Evolutionary conservation across 2,329 filamentous ascomycete species (phyloP).

Genomic region (Monosporascus cannonballus): DNA sequence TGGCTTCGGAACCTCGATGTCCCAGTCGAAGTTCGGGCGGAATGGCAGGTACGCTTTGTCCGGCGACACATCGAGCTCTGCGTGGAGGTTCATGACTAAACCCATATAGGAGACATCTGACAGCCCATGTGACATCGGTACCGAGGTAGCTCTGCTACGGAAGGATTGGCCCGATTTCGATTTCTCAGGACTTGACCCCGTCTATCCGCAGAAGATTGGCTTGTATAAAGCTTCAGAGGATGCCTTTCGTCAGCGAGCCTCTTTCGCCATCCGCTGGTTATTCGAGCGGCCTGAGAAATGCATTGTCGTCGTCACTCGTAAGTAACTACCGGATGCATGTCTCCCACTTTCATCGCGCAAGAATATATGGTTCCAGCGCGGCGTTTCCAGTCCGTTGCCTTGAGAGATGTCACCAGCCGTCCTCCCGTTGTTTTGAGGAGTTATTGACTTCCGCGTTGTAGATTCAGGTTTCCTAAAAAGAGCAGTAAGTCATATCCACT

Average conservation of each 20-base stretch:
- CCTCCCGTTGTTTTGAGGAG: neutral
- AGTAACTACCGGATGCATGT: constrained; percentile 1
- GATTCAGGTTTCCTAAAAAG: neutral
- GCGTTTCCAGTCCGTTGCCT: too few species aligned
- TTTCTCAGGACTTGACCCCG: constrained; percentile 24
- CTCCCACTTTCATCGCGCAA: too few species aligned
- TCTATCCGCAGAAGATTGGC: constrained; percentile 26
- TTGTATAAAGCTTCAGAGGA: constrained; percentile 24
- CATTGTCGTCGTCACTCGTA: constrained; percentile 24
- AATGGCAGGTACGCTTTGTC: constrained; percentile 24
- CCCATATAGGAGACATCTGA: constrained; percentile 21
- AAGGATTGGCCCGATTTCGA: constrained; percentile 24
- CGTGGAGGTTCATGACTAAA: constrained; percentile 2
- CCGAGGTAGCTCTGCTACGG: constrained; percentile 14
- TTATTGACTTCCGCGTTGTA: neutral
- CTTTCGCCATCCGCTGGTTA: constrained; percentile 23
- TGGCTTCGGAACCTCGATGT: constrained; percentile 23
- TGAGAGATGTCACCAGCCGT: too few species aligned
- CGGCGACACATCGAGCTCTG: neutral
- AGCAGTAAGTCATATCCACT: neutral
- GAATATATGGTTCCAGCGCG: too few species aligned
- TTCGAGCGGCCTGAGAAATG: constrained; percentile 22
- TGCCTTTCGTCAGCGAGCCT: constrained; percentile 18
- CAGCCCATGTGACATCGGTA: constrained; percentile 25
- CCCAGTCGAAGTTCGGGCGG: constrained; percentile 23